These are phyloP conservation scores for Pistacia integerrima DNA, from an alignment of 345 rosid species.

Conservation along the genomic window DNA sequence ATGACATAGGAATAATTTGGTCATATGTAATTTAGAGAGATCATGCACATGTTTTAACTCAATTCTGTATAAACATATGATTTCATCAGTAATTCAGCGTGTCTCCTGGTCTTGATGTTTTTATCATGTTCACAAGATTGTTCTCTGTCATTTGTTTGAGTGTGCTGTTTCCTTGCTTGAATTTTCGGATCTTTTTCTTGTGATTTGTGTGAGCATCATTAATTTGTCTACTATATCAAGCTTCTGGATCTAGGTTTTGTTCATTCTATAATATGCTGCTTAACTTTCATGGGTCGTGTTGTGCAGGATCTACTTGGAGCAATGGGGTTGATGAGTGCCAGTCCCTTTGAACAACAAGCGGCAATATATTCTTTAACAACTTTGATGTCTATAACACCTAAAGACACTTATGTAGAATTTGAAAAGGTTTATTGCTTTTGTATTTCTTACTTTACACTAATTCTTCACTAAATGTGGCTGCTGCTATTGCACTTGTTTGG, in stretches of 20 bases:
- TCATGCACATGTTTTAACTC: neutral
- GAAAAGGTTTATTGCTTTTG: slow-evolving; percentile 55
- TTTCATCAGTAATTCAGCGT: no score
- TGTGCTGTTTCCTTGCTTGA: neutral
- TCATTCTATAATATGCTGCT: neutral
- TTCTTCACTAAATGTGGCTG: neutral
- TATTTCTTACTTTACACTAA: neutral
- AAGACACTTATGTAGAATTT: slow-evolving; percentile 66
- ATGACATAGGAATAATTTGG: neutral
- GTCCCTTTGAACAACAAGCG: slow-evolving; percentile 64
- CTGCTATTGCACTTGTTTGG: slow-evolving; percentile 12
- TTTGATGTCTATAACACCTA: slow-evolving; percentile 78
- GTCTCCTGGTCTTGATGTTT: no score
- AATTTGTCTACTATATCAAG: neutral
- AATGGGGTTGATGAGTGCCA: slow-evolving; percentile 77
- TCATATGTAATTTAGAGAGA: neutral
- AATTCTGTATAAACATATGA: no score
- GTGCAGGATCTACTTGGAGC: slow-evolving; percentile 72
- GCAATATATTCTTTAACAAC: slow-evolving; percentile 71
- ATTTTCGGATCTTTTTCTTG: neutral
- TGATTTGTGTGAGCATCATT: neutral
- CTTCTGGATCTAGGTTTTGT: neutral
- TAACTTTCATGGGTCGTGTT: slow-evolving; percentile 13
- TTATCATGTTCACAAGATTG: neutral
- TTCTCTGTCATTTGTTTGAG: neutral